phyloP scores from a whole-genome alignment of 768 basidiomycete genomes.

The Naematelia encephala region DNA sequence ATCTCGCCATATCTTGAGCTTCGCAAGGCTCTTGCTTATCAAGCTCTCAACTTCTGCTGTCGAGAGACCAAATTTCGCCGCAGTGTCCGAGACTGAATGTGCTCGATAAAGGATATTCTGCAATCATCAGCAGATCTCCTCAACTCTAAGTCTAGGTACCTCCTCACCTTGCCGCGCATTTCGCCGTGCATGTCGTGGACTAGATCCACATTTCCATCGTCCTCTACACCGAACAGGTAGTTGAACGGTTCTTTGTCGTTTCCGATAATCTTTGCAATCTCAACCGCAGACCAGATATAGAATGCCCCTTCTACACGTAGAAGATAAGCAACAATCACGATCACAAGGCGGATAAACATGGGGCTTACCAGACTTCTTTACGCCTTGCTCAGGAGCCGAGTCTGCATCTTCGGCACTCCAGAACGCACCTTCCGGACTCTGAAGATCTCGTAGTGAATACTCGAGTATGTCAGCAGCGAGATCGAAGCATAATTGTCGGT shows the following conservation, averaged over 20 bases:
- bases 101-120: slow-evolving; percentile 44
- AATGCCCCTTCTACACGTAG: slow-evolving; percentile 53
- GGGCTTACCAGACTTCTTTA: slow-evolving; percentile 37
- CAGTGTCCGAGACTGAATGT: slow-evolving; percentile 12
- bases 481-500: slow-evolving; percentile 30
- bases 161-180: slow-evolving; percentile 46
- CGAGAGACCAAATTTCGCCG: slow-evolving; percentile 15
- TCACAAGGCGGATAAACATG: neutral
- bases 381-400: slow-evolving; percentile 46
- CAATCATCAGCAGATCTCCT: neutral
- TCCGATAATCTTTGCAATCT: slow-evolving; percentile 49
- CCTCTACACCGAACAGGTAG: slow-evolving; percentile 50
- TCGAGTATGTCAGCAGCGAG: slow-evolving; percentile 50
- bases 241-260: slow-evolving; percentile 45
- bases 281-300: slow-evolving; percentile 51
- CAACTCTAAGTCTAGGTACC: neutral
- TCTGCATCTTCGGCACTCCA: slow-evolving; percentile 55
- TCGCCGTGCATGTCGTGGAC: slow-evolving; percentile 53
- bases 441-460: slow-evolving; percentile 50
- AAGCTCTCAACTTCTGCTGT: slow-evolving; percentile 33
- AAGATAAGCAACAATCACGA: neutral
- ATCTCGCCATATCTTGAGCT: slow-evolving; percentile 49
- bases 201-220: slow-evolving; percentile 52
- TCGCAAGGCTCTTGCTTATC: slow-evolving; percentile 25
- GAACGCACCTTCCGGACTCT: slow-evolving; percentile 51